Conservation (phyloP, 148 eudicot species). For the Rhododendron ovatum region DNA sequence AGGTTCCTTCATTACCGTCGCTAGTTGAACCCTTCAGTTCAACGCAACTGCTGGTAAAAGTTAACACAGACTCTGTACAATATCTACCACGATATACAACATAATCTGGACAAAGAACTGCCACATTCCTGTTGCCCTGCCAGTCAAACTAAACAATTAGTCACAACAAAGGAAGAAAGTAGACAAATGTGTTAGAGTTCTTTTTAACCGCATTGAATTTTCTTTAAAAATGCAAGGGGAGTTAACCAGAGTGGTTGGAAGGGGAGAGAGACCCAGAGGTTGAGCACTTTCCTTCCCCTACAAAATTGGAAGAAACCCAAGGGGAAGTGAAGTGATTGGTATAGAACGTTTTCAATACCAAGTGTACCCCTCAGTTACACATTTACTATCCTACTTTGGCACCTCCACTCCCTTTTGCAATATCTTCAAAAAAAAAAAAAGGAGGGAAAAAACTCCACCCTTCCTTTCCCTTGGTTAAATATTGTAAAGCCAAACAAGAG, state of each 20-base stretch:
- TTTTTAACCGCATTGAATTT: neutral
- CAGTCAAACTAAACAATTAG: constrained; percentile 8
- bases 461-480: neutral
- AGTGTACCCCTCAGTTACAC: neutral
- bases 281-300: neutral
- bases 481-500: neutral
- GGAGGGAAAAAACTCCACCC: neutral
- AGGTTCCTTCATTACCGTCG: constrained; percentile 27
- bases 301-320: neutral
- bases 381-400: neutral
- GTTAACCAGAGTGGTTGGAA: neutral
- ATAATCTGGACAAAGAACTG: constrained; percentile 42
- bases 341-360: neutral
- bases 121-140: constrained; percentile 38
- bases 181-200: neutral
- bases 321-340: neutral
- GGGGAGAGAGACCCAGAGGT: neutral
- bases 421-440: neutral
- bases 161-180: neutral
- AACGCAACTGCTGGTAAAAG: constrained; percentile 37
- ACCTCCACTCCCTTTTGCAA: neutral
- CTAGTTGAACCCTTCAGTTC: constrained; percentile 27
- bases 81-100: constrained; percentile 35
- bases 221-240: neutral
- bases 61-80: constrained; percentile 42